These are phyloP conservation scores for Neoboletus subvelutipes DNA, from an alignment of 768 basidiomycete genomes.

Conservation along the genomic window DNA sequence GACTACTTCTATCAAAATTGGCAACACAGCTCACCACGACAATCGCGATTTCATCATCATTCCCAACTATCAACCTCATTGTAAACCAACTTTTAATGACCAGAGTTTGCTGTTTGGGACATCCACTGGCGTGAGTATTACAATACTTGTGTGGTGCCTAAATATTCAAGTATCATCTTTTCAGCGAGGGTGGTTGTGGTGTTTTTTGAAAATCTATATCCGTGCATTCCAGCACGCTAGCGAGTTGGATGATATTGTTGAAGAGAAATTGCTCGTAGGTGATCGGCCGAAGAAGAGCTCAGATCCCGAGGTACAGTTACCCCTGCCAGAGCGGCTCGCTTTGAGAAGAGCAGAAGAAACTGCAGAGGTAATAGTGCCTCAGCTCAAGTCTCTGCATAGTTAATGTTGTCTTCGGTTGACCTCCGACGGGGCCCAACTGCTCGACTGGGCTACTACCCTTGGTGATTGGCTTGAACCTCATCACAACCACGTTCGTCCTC, in stretches of 20 bases:
- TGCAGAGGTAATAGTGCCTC: conserved; percentile 44
- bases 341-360: conserved; percentile 50
- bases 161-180: not conserved
- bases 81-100: conserved; percentile 50
- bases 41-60: conserved; percentile 84
- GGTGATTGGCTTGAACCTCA: conserved; percentile 77
- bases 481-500: conserved; percentile 72
- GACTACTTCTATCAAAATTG: conserved; percentile 5
- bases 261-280: conserved; percentile 78
- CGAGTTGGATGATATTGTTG: conserved; percentile 76
- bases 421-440: conserved; percentile 53
- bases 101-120: conserved; percentile 70
- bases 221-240: conserved; percentile 74
- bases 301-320: conserved; percentile 47
- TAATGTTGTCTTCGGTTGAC: conserved; percentile 52
- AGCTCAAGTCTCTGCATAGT: not conserved
- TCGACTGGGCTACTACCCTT: conserved; percentile 59
- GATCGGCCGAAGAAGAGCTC: conserved; percentile 70
- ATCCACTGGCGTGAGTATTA: conserved; percentile 55
- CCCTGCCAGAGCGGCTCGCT: conserved; percentile 59
- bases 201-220: conserved; percentile 77
- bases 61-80: conserved; percentile 71
- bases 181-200: conserved; percentile 70
- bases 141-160: not conserved
- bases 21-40: conserved; percentile 66